Conservation (phyloP, 2,329 filamentous ascomycete genomes). For the Verticillium isaacii region DNA sequence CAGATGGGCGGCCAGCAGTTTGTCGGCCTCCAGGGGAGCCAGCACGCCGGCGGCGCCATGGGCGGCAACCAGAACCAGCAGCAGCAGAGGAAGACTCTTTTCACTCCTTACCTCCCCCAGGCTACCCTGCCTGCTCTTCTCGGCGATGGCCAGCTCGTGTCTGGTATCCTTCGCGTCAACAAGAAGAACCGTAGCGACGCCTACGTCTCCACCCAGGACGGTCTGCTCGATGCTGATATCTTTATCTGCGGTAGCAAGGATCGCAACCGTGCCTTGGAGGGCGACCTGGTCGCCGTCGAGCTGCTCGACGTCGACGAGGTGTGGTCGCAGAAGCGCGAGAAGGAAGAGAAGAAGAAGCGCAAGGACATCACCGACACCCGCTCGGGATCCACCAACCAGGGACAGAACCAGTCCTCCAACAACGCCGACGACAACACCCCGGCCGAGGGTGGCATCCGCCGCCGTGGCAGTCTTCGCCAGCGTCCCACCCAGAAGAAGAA, state of each 20-base stretch:
- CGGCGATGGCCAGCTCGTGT: slow-evolving; percentile 88
- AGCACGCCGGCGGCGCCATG: slow-evolving; percentile 57
- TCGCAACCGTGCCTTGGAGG: slow-evolving; percentile 92
- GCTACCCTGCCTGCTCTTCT: slow-evolving; percentile 88
- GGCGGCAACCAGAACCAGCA: slow-evolving; percentile 66
- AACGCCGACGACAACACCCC: slow-evolving; percentile 59
- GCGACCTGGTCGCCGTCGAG: slow-evolving; percentile 92
- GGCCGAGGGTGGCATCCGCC: slow-evolving; percentile 79
- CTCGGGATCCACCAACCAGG: slow-evolving; percentile 63
- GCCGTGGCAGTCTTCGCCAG: slow-evolving; percentile 91
- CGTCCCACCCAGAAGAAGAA: slow-evolving; percentile 99
- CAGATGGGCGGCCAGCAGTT: slow-evolving; percentile 76
- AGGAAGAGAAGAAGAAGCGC: slow-evolving; percentile 99
- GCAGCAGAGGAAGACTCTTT: slow-evolving; percentile 95
- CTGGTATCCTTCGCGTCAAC: slow-evolving; percentile 95
- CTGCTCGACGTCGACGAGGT: slow-evolving; percentile 97
- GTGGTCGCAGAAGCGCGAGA: slow-evolving; percentile 97
- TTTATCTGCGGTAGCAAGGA: slow-evolving; percentile 99
- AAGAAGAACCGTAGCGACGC: slow-evolving; percentile 99
- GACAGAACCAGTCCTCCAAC: slow-evolving; percentile 58
- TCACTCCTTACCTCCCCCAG: slow-evolving; percentile 95
- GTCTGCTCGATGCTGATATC: slow-evolving; percentile 87
- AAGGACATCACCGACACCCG: slow-evolving; percentile 97
- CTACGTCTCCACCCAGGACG: slow-evolving; percentile 90
- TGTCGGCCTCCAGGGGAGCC: slow-evolving; percentile 62